These are phyloP conservation scores for Brassica napus DNA, from an alignment of 345 rosid genomes.

Conservation along the genomic window DNA sequence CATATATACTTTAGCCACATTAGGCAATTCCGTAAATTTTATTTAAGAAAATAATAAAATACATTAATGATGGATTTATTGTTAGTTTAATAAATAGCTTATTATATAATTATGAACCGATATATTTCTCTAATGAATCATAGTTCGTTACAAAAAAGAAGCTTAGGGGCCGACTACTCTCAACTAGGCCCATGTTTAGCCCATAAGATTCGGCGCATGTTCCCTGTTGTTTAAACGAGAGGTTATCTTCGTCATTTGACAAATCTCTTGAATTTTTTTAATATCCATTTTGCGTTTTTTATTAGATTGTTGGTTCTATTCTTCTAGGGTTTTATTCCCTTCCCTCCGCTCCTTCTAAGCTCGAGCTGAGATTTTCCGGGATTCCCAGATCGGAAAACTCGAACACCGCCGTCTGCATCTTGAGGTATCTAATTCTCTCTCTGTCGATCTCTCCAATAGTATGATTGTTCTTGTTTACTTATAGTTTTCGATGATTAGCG, in stretches of 20 bases:
- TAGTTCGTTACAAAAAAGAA: background rate
- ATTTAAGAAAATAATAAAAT: no score
- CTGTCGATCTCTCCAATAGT: background rate
- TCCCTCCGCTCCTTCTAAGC: slow-evolving; percentile 26
- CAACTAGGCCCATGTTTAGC: background rate
- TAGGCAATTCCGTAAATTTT: no score
- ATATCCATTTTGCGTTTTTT: background rate
- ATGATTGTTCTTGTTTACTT: background rate
- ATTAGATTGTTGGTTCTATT: slow-evolving; percentile 2
- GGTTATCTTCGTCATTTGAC: background rate
- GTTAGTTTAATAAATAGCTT: no score
- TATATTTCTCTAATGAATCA: no score
- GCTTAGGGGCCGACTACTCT: background rate
- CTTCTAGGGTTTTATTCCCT: slow-evolving; percentile 17
- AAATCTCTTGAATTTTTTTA: background rate
- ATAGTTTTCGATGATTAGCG: background rate
- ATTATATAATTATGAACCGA: no score
- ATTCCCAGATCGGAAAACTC: background rate
- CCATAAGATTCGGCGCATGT: background rate
- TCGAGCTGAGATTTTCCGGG: slow-evolving; percentile 18
- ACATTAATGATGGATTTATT: no score
- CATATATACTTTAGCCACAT: no score
- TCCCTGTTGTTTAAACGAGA: background rate
- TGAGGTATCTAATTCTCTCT: slow-evolving; percentile 15
- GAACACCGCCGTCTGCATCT: background rate